Evolutionary conservation across 2,329 filamentous ascomycete genomes (phyloP).

Genomic region (Aspergillus sergii): DNA sequence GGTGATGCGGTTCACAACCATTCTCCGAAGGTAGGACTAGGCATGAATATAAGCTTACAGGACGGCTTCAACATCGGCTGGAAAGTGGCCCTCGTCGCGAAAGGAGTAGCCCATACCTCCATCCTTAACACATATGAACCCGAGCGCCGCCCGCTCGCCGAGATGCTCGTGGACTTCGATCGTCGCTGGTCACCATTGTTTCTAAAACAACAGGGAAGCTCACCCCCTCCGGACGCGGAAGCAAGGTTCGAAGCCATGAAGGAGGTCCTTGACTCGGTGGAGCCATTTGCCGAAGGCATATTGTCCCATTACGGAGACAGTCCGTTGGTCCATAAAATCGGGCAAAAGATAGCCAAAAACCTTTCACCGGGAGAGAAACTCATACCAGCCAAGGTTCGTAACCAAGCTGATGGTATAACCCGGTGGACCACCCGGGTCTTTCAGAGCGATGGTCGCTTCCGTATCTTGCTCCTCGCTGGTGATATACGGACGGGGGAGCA

Average conservation of each 20-base stretch:
- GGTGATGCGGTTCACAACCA: conserved; percentile 17
- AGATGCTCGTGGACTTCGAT: conserved; percentile 67
- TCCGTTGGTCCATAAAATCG: conserved; percentile 8
- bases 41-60: conserved; percentile 48
- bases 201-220: background rate
- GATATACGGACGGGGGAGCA: conserved; percentile 53
- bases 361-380: conserved; percentile 23
- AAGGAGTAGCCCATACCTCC: conserved; percentile 36
- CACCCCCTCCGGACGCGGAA: background rate
- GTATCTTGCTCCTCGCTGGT: conserved; percentile 60
- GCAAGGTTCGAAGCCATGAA: conserved; percentile 9
- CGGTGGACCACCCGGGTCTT: conserved; percentile 28
- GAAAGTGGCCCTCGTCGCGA: conserved; percentile 55
- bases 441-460: conserved; percentile 38
- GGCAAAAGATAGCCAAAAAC: conserved; percentile 2
- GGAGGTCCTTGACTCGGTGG: background rate
- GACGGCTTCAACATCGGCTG: conserved; percentile 56
- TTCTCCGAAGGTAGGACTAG: conserved; percentile 15
- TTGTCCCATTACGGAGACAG: conserved; percentile 8
- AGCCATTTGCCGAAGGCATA: conserved; percentile 10
- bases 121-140: conserved; percentile 54
- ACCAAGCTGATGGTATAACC: conserved; percentile 18
- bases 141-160: conserved; percentile 61
- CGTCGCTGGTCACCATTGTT: conserved; percentile 31
- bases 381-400: conserved; percentile 20